Base-by-base conservation (phyloP, 768 basidiomycete species). In the Xerocomellus intermedius region DNA sequence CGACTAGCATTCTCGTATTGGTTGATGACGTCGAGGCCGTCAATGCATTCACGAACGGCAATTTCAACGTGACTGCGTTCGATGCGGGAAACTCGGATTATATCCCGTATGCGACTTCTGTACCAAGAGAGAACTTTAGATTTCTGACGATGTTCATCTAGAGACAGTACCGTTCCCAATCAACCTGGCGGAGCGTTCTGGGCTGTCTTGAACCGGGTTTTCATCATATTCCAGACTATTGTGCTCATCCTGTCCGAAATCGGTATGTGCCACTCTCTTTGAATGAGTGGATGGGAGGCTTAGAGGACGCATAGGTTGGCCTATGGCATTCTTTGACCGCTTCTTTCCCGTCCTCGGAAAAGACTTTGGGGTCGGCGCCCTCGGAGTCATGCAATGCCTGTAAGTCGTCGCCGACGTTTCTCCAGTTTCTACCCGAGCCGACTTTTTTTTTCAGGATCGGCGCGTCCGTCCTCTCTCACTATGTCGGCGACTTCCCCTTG, bases 171-270 rank as follows among this genome's bases (percentile, higher is more conserved):
- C 0, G 90, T 97, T n/a, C 94, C 94, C 3, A 92, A 94, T 72
- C 94, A 96, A 70, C 77, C 92, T 43, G 94, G 91, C 8, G 94
- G 94, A 26, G 83, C 86, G 22, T 96, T 97, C 73, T 97, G 93
- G 91, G 87, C 91, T 3, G 83, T 94, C 42, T 79, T 94, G 54
- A 86, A 91, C 63, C 84, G 88, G 42, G 73, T 96, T n/a, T 79
- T 96, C 66, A 89, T 94, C 72, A 78, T 91, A 53, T 85, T 89
- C 73, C 87, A 94, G 69, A 80, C 84, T 48, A 67, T 94, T 63
- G 78, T 91, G 49, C 83, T 96, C 50, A 73, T 93, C 57, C 69
- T 71, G 28, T 71, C 71, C 2, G 69, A 71, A 49, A 51, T 73
- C 17, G 67, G 82, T 84, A 51, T 60, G 82, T 55, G 32, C 3